Conservation (phyloP, 768 basidiomycete species). For the Russula sp. region DNA sequence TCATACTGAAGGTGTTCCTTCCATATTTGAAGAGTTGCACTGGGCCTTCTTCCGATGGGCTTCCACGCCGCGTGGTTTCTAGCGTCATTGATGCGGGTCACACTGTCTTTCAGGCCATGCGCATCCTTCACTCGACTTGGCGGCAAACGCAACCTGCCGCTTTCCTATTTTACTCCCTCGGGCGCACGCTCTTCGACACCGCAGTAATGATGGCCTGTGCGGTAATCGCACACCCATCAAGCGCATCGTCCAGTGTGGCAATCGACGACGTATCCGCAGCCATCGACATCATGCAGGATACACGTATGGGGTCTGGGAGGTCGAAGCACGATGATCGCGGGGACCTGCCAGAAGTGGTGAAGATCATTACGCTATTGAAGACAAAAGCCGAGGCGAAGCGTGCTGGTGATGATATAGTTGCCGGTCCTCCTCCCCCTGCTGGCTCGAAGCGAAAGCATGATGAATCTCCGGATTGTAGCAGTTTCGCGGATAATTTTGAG, state of each 20-base stretch:
- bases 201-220: slow-evolving; percentile 62
- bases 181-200: slow-evolving; percentile 63
- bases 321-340: slow-evolving; percentile 38
- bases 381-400: slow-evolving; percentile 41
- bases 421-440: slow-evolving; percentile 29
- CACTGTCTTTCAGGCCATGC: slow-evolving; percentile 52
- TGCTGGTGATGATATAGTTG: slow-evolving; percentile 23
- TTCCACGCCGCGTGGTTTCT: slow-evolving; percentile 52
- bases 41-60: slow-evolving; percentile 33
- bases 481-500: slow-evolving; percentile 38
- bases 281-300: slow-evolving; percentile 44
- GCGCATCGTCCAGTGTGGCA: slow-evolving; percentile 48
- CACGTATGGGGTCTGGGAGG: slow-evolving; percentile 31
- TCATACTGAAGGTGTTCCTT: slow-evolving; percentile 63
- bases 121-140: slow-evolving; percentile 44
- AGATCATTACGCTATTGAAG: slow-evolving; percentile 25
- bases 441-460: slow-evolving; percentile 47
- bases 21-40: slow-evolving; percentile 52
- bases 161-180: slow-evolving; percentile 58
- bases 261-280: slow-evolving; percentile 46
- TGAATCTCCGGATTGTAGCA: slow-evolving; percentile 40
- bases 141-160: slow-evolving; percentile 44
- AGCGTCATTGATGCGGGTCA: slow-evolving; percentile 67
- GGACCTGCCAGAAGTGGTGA: slow-evolving; percentile 37
- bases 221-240: slow-evolving; percentile 51